These are phyloP conservation scores for Trichothecium sympodiale DNA, from an alignment of 2,329 filamentous ascomycete genomes.

Conservation along the genomic window DNA sequence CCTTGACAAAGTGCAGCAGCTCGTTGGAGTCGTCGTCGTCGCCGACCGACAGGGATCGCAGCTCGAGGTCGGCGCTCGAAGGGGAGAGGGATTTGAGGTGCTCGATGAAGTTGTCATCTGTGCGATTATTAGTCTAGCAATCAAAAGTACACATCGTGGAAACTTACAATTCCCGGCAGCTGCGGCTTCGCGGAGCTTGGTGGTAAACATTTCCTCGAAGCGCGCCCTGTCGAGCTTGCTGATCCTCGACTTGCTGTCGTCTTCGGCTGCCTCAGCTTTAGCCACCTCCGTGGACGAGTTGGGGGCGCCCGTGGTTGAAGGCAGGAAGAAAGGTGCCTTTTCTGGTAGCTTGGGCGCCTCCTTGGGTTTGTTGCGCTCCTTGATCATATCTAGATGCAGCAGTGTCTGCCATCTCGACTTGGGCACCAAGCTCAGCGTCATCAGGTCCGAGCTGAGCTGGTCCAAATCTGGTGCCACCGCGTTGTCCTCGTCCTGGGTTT, in stretches of 20 bases:
- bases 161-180: slow-evolving; percentile 49
- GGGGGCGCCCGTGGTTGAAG: slow-evolving; percentile 43
- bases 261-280: slow-evolving; percentile 20
- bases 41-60: slow-evolving; percentile 60
- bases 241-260: slow-evolving; percentile 51
- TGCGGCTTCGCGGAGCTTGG: slow-evolving; percentile 42
- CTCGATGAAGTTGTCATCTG: slow-evolving; percentile 57
- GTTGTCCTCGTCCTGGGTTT: slow-evolving; percentile 40
- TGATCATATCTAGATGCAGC: slow-evolving; percentile 82
- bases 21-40: slow-evolving; percentile 49
- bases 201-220: slow-evolving; percentile 47
- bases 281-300: slow-evolving; percentile 22
- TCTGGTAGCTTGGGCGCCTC: slow-evolving; percentile 86
- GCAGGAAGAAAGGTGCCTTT: slow-evolving; percentile 92
- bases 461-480: slow-evolving; percentile 51
- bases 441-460: slow-evolving; percentile 71
- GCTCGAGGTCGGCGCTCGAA: slow-evolving; percentile 78
- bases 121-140: not conserved
- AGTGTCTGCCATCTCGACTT: slow-evolving; percentile 91
- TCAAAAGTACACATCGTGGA: not conserved
- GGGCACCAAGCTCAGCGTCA: slow-evolving; percentile 81
- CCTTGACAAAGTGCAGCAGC: slow-evolving; percentile 67
- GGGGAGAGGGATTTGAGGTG: slow-evolving; percentile 75
- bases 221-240: slow-evolving; percentile 51
- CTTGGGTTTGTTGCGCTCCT: slow-evolving; percentile 86